phyloP scores from a whole-genome alignment of 129 eudicot genomes.

The Escallonia herrerae region DNA sequence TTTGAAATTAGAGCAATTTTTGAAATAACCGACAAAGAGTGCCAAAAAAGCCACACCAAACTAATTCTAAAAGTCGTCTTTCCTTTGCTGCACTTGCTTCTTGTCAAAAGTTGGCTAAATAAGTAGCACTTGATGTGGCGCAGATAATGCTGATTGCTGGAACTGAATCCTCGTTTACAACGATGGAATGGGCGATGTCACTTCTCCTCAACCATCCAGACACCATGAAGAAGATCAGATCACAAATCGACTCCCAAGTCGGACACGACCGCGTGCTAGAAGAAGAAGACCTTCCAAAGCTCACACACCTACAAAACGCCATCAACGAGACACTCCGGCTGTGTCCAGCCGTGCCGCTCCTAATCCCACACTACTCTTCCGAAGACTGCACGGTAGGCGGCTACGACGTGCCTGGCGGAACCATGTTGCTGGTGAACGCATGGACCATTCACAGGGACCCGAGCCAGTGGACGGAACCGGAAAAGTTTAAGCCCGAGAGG shows the following conservation, averaged over 20 bases:
- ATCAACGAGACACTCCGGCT: conserved; percentile 10
- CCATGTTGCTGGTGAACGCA: conserved; percentile 8
- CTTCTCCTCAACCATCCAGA: conserved; percentile 9
- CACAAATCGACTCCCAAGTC: conserved; percentile 4
- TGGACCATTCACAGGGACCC: conserved; percentile 16
- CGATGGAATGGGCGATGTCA: conserved; percentile 17
- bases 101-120: too few species aligned
- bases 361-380: conserved; percentile 8
- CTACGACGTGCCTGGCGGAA: background rate
- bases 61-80: too few species aligned
- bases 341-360: conserved; percentile 7
- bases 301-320: conserved; percentile 3
- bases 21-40: too few species aligned
- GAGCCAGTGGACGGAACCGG: conserved; percentile 1
- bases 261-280: conserved; percentile 2
- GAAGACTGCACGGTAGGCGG: conserved; percentile 14
- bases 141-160: conserved; percentile 10
- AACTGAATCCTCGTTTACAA: background rate
- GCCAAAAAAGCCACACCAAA: too few species aligned
- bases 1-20: too few species aligned
- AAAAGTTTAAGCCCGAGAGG: conserved; percentile 10
- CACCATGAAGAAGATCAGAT: background rate
- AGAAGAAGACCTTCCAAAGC: conserved; percentile 5
- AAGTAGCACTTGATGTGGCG: background rate
- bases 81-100: too few species aligned